Evolutionary conservation across 768 basidiomycete species (phyloP), one percentile per base, ranked within the genome.

Genomic region (Tubosaeta sp.): DNA sequence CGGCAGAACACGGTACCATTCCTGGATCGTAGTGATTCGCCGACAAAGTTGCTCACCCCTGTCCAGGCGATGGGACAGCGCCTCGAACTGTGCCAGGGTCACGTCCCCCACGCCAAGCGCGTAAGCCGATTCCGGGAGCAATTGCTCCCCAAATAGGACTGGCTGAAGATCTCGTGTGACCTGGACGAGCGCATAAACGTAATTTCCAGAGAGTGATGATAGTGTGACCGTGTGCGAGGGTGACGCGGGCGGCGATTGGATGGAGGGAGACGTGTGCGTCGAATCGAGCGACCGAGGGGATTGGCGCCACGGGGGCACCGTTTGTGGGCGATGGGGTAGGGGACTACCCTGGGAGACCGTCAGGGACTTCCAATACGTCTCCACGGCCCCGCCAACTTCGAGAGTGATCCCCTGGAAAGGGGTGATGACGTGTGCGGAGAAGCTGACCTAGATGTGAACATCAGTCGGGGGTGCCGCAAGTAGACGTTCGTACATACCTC

Each of bases 321-420:
- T 71, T 56, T 68, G 71, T 57, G 30, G 75, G 63, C 44, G 61
- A 67, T 50, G 65, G 64, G 47, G 59, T 62, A 56, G 63, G 48
- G 44, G 62, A 48, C 40, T 67, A 46, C 64, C 58, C 55, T 64
- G 62, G 9, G 66, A 55, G 44, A 68, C 16, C 57, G 69, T 56
- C 65, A 69, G 14, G 70, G 94, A 94, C 71, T 97, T 98, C 96
- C 96, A 99, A 68, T 99, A 99, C 0, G 95, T 99, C 72, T 98
- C 94, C 25, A 98, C 81, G 46, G 90, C 84, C 22, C 96, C 95
- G 21, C 94, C 94, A 48, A 97, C 87, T 70, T 94, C 91, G 12
- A 98, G 77, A 51, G 92, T 92, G 44, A 93, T 91, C 3, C 90
- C 93, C 51, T 86, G 83, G 71, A 98, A 98, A 1, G 93, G 88